Evolutionary conservation across 2,329 filamentous ascomycete species (phyloP).

Genomic region (Teratosphaeria destructans): DNA sequence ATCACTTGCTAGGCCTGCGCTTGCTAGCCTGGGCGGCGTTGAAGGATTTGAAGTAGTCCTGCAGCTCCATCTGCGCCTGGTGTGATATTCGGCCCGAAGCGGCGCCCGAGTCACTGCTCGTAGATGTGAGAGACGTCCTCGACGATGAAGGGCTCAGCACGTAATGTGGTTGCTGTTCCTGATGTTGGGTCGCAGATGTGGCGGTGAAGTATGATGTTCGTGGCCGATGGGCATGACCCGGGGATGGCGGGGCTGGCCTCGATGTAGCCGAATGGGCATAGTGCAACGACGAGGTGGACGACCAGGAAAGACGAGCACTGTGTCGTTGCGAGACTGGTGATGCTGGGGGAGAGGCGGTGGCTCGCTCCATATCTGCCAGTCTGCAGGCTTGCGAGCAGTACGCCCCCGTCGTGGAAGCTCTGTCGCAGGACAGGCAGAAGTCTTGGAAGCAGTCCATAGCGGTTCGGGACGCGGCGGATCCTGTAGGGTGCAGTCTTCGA

Average conservation of each 20-base stretch:
- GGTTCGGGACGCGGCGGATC: neutral
- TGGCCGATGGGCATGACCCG: neutral
- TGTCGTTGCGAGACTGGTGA: constrained; percentile 31
- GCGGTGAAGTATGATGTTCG: constrained; percentile 16
- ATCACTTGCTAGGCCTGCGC: constrained; percentile 23
- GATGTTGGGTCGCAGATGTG: neutral
- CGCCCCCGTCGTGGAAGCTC: constrained; percentile 67
- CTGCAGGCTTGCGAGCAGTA: constrained; percentile 93
- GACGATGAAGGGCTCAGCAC: constrained; percentile 56
- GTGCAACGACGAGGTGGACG: neutral
- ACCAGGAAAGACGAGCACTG: constrained; percentile 1
- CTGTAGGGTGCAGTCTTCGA: neutral
- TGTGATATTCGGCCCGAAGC: constrained; percentile 48
- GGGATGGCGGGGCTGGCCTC: constrained; percentile 32
- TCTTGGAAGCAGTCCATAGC: constrained; percentile 66
- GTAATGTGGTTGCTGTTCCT: constrained; percentile 24
- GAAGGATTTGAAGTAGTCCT: constrained; percentile 79
- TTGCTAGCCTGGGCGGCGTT: constrained; percentile 61
- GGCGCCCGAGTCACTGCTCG: constrained; percentile 47
- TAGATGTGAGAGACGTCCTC: constrained; percentile 72
- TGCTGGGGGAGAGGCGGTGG: constrained; percentile 28
- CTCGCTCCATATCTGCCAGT: constrained; percentile 75
- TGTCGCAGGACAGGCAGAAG: constrained; percentile 90
- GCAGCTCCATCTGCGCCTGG: constrained; percentile 67
- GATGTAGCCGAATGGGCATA: constrained; percentile 9